Base-by-base conservation (phyloP, 306 rosid species). In the Sphenostylis stenocarpa region DNA sequence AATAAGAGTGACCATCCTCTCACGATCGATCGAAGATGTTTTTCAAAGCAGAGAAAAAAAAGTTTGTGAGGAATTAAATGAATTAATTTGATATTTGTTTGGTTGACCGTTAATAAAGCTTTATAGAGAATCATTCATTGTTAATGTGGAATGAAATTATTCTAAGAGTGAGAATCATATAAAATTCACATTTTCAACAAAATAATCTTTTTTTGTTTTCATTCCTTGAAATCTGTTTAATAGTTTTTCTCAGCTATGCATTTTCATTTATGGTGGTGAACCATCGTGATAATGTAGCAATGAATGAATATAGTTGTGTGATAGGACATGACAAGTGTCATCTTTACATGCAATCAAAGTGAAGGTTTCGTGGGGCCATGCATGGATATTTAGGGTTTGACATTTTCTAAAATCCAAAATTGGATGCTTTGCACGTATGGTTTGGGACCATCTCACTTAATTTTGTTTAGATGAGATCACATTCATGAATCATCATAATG, bases 401-500 rank as follows among this genome's bases (percentile, higher is more conserved):
- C 86, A 55, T 82, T 31, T 3, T 53, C 75, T 16, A 6, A 4
- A 44, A 14, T 29, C 19, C 21, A 57, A 17, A 57, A 41, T 43
- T 51, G 9, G 44, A 44, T 80, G 72, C 55, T 12, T 70, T 52
- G 83, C 89, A 87, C 89, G 87, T 64, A 80, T 51, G 67, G 31
- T 4, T 77, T 34, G 77, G 78, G 83, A 80, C 86, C 61, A 34
- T 13, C 15, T 6, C 23, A 70, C 36, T 58, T 26, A 26, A 58
- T 58, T 33, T 47, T 7, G 29, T 39, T 7, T 19, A 19, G 68
- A 28, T 17, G 0, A 21, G 7, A 24, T 2, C 75, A n/a, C 5
- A 48, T 77, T 56, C 28, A 29, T 16, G 20, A 41, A 3, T 53
- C 23, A 15, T 60, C 28, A 60, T 77, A 33, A 6, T 36, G 2